These are phyloP conservation scores for Cucurbita ficifolia DNA, from an alignment of 306 rosid species.

Conservation along the genomic window DNA sequence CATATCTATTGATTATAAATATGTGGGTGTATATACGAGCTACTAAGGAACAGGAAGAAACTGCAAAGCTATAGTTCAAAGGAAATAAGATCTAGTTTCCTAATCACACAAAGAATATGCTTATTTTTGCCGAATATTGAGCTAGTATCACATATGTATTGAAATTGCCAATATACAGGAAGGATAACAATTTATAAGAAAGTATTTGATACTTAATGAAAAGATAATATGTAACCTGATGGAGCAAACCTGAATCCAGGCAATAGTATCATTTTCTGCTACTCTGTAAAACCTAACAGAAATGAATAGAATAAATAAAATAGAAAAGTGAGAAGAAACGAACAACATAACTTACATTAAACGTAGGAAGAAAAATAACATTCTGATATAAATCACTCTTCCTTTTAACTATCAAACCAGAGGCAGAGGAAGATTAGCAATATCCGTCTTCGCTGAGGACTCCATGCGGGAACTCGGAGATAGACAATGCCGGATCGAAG, in stretches of 20 bases:
- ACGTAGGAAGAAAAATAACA: background rate
- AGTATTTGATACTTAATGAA: background rate
- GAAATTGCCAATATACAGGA: background rate
- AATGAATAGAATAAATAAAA: background rate
- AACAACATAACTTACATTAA: background rate
- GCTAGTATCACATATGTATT: background rate
- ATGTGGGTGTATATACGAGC: background rate
- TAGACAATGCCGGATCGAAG: constrained; percentile 57
- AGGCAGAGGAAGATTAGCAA: constrained; percentile 1
- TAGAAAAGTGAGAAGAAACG: background rate
- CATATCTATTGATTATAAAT: background rate
- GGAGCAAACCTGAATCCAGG: constrained; percentile 99
- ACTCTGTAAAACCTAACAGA: constrained; percentile 63
- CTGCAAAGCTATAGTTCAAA: background rate
- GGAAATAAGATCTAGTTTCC: background rate
- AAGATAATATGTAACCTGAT: constrained; percentile 66
- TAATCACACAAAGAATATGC: background rate
- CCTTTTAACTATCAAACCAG: background rate
- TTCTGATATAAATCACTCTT: background rate
- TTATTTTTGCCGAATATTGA: background rate
- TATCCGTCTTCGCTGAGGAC: constrained; percentile 94
- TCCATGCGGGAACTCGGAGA: constrained; percentile 63
- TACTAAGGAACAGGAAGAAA: background rate
- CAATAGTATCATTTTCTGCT: constrained; percentile 46
- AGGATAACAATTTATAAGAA: background rate